phyloP scores from a whole-genome alignment of 495 filamentous ascomycete species.

The Geoglossum glabrum region DNA sequence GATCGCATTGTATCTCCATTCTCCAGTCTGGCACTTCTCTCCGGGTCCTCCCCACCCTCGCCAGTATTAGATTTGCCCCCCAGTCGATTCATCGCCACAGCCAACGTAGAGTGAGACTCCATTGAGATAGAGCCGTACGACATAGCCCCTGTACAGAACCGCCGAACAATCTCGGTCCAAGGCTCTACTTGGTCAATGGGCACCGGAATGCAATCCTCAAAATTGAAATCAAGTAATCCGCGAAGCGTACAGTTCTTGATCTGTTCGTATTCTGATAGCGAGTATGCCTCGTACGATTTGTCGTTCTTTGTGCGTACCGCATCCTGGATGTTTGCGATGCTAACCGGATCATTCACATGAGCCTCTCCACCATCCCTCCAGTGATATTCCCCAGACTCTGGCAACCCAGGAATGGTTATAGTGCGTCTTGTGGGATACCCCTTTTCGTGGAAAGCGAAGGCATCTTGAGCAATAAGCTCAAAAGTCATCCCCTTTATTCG shows the following conservation, averaged over 20 bases:
- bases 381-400: slow-evolving; percentile 95
- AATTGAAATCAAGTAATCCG: slow-evolving; percentile 94
- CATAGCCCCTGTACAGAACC: slow-evolving; percentile 98
- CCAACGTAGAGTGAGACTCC: slow-evolving; percentile 95
- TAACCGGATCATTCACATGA: slow-evolving; percentile 91
- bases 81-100: slow-evolving; percentile 93
- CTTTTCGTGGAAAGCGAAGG: slow-evolving; percentile 90
- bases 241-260: slow-evolving; percentile 97
- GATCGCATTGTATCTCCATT: slow-evolving; percentile 98
- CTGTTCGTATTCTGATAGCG: slow-evolving; percentile 81
- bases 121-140: slow-evolving; percentile 99
- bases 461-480: slow-evolving; percentile 87
- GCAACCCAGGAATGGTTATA: slow-evolving; percentile 59
- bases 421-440: slow-evolving; percentile 77
- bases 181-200: slow-evolving; percentile 97
- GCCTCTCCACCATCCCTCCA: slow-evolving; percentile 97
- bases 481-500: slow-evolving; percentile 94
- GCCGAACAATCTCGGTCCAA: slow-evolving; percentile 96
- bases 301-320: slow-evolving; percentile 97
- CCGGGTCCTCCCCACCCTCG: slow-evolving; percentile 93
- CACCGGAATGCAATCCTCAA: slow-evolving; percentile 67
- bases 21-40: slow-evolving; percentile 66
- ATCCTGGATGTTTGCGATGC: slow-evolving; percentile 96
- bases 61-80: slow-evolving; percentile 98
- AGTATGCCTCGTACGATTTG: slow-evolving; percentile 98